Evolutionary conservation across 176 grass and related monocot genomes (phyloP).

Genomic region (Areca catechu): DNA sequence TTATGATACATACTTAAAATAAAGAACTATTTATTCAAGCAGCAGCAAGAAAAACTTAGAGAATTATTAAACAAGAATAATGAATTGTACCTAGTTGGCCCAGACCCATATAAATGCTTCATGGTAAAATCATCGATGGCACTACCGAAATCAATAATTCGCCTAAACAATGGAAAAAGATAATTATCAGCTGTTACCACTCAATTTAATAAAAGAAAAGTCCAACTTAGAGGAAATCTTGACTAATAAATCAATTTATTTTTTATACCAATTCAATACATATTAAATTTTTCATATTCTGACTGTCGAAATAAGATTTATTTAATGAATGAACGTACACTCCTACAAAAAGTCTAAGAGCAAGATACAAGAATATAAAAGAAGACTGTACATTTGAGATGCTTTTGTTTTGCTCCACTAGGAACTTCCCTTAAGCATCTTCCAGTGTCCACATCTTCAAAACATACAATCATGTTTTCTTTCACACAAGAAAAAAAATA

Average conservation of each 20-base stretch:
- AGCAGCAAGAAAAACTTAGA: background rate
- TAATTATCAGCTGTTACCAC: background rate
- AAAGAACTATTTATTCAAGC: too few species aligned
- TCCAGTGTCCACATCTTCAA: constrained; percentile 82
- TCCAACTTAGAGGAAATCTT: background rate
- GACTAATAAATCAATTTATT: too few species aligned
- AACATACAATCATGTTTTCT: constrained; percentile 99
- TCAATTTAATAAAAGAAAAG: background rate
- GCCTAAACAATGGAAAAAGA: constrained; percentile 40
- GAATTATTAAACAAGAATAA: background rate
- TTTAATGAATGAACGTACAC: too few species aligned
- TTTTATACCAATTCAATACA: too few species aligned
- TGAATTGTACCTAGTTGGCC: constrained; percentile 56
- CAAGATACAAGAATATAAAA: constrained; percentile 13
- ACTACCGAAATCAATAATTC: constrained; percentile 94
- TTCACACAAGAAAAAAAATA: constrained; percentile 24
- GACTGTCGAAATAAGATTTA: too few species aligned
- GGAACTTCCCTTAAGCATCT: constrained; percentile 76
- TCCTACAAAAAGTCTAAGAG: background rate
- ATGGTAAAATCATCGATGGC: constrained; percentile 95
- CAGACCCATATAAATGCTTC: constrained; percentile 85
- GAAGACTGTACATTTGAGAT: constrained; percentile 53
- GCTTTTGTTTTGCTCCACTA: constrained; percentile 39
- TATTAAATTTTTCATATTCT: too few species aligned
- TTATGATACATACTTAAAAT: too few species aligned